phyloP scores from a whole-genome alignment of 139 green algal species.

The Spirogloea muscicola region DNA sequence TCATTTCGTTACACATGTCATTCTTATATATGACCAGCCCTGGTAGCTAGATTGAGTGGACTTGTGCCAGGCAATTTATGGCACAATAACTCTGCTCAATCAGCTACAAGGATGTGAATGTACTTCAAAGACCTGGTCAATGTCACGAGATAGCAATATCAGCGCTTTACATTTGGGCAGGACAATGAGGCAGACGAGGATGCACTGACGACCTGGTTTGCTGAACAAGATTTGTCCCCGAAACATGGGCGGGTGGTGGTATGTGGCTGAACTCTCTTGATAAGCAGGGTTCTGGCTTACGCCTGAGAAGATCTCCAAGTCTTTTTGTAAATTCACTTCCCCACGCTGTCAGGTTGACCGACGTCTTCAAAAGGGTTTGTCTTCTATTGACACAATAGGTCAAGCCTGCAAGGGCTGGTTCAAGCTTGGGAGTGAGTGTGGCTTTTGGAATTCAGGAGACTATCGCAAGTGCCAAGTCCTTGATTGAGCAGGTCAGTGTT shows the following conservation, averaged over 20 bases:
- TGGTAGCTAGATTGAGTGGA: no score
- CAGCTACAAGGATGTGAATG: background rate
- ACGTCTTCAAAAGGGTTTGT: background rate
- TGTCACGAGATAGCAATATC: constrained; percentile 13
- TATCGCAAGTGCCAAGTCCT: background rate
- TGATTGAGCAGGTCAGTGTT: constrained; percentile 22
- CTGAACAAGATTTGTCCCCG: background rate
- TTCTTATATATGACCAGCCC: background rate
- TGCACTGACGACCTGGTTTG: constrained; percentile 23
- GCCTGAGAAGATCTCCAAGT: background rate
- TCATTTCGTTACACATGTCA: constrained; percentile 2
- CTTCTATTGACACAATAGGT: constrained; percentile 38
- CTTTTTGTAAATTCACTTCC: background rate
- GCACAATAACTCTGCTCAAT: background rate
- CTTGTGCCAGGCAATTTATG: no score
- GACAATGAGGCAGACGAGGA: background rate
- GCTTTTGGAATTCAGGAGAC: constrained; percentile 20
- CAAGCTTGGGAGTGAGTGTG: constrained; percentile 48
- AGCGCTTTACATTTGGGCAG: constrained; percentile 20
- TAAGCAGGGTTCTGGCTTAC: background rate
- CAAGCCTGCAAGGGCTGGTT: constrained; percentile 46
- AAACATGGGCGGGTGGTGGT: constrained; percentile 31
- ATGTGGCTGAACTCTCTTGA: background rate
- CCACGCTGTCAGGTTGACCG: background rate
- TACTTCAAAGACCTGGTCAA: background rate